A percentile compares a stretch with the other conserved stretches of the same genome.
phyloP scores from a whole-genome alignment of 768 basidiomycete species.

The Gelatoporia subvermispora region DNA sequence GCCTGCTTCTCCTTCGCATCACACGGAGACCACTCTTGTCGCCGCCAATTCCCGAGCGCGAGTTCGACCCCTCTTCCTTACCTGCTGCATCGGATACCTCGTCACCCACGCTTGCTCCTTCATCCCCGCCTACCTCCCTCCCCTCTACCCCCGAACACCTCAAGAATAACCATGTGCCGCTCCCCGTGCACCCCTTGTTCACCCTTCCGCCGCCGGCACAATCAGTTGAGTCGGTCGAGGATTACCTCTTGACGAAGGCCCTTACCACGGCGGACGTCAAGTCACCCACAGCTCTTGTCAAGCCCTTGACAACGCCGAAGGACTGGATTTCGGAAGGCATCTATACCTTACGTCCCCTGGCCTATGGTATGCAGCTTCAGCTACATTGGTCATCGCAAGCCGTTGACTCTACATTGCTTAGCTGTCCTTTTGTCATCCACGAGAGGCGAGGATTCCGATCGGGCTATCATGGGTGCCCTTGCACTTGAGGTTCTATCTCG shows the following conservation, averaged over 20 bases:
- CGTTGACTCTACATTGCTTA: too few relatives aligned
- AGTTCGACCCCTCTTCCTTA: constrained; percentile 72
- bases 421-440: too few relatives aligned
- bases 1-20: constrained; percentile 65
- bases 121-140: constrained; percentile 51
- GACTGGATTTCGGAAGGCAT: constrained; percentile 74
- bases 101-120: constrained; percentile 57
- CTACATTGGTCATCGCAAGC: too few relatives aligned
- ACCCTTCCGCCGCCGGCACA: constrained; percentile 45
- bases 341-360: constrained; percentile 68
- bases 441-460: constrained; percentile 34
- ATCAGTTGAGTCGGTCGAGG: constrained; percentile 61
- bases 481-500: constrained; percentile 71
- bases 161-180: constrained; percentile 66
- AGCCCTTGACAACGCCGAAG: constrained; percentile 51
- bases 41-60: constrained; percentile 82
- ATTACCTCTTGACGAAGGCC: constrained; percentile 79
- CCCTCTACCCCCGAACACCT: constrained; percentile 74
- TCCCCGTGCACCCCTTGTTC: constrained; percentile 63
- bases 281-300: constrained; percentile 62
- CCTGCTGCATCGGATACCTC: constrained; percentile 48
- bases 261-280: constrained; percentile 69
- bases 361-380: constrained; percentile 61
- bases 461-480: constrained; percentile 61
- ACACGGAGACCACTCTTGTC: constrained; percentile 74